phyloP scores from a whole-genome alignment of 179 eudicot genomes.

The Spergularia azorica region DNA sequence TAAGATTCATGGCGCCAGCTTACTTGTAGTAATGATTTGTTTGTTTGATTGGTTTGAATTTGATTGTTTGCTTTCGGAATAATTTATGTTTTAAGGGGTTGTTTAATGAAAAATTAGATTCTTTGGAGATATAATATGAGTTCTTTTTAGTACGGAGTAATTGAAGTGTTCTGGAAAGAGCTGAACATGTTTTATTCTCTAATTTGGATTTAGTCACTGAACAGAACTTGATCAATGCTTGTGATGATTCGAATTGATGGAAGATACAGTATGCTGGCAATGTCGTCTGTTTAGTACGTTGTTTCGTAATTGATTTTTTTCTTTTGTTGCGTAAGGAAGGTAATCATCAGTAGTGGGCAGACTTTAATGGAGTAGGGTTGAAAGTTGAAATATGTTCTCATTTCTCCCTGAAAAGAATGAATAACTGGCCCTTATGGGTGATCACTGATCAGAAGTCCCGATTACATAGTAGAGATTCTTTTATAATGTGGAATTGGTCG shows the following conservation, averaged over 20 bases:
- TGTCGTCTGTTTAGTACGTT: conserved; percentile 9
- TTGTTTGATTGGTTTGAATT: conserved; percentile 6
- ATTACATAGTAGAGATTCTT: background rate
- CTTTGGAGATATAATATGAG: background rate
- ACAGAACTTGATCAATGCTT: background rate
- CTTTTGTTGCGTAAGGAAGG: background rate
- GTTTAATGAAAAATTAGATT: background rate
- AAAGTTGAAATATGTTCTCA: background rate
- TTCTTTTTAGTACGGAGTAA: conserved; percentile 18
- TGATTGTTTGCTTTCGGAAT: background rate
- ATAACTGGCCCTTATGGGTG: background rate
- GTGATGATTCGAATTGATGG: background rate
- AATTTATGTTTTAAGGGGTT: background rate
- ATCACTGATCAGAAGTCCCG: background rate
- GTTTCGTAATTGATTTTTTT: conserved; percentile 9
- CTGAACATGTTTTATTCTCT: conserved; percentile 14
- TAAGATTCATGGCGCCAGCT: background rate
- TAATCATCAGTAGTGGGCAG: conserved; percentile 3
- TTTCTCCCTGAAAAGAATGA: background rate
- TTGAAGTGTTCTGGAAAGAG: conserved; percentile 6
- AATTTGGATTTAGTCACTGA: conserved; percentile 9
- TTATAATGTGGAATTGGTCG: no score
- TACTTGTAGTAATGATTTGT: conserved; percentile 12
- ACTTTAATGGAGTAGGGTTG: conserved; percentile 15
- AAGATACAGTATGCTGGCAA: background rate